A percentile compares a stretch with the other conserved stretches of the same genome.
Conservation (phyloP, 2,329 filamentous ascomycete species). For the Alternaria ventricosa region DNA sequence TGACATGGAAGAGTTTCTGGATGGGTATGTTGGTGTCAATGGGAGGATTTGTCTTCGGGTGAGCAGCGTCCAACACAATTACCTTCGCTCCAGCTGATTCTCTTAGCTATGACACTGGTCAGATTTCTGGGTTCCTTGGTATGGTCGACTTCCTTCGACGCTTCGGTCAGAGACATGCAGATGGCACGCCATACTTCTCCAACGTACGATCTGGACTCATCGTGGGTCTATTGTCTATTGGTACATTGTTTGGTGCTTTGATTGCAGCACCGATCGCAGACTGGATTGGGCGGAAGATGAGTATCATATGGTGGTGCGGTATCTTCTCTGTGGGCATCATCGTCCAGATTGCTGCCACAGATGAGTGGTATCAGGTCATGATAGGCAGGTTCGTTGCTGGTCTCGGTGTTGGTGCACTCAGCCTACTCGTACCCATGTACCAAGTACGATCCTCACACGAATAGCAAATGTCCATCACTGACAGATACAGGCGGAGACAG, state of each 20-base stretch:
- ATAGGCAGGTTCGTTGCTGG: slow-evolving; percentile 67
- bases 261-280: slow-evolving; percentile 64
- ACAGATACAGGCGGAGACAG: slow-evolving; percentile 59
- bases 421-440: slow-evolving; percentile 65
- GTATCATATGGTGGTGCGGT: slow-evolving; percentile 65
- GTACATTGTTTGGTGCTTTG: slow-evolving; percentile 75
- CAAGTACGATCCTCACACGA: slow-evolving; percentile 27
- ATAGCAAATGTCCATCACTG: neutral
- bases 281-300: slow-evolving; percentile 63
- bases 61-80: neutral
- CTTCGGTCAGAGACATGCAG: slow-evolving; percentile 23
- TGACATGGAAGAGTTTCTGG: slow-evolving; percentile 25
- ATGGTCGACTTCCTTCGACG: slow-evolving; percentile 39
- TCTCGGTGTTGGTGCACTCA: slow-evolving; percentile 68
- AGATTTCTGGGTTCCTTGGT: slow-evolving; percentile 40
- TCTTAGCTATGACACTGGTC: slow-evolving; percentile 33
- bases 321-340: slow-evolving; percentile 68
- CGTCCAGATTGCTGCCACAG: slow-evolving; percentile 66
- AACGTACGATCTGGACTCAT: slow-evolving; percentile 40
- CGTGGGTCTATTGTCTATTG: slow-evolving; percentile 64
- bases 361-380: slow-evolving; percentile 68
- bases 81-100: neutral
- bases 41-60: slow-evolving; percentile 23
- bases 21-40: slow-evolving; percentile 43
- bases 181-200: slow-evolving; percentile 33